Conservation (phyloP, 2,329 filamentous ascomycete species). For the Phoma herbarum region DNA sequence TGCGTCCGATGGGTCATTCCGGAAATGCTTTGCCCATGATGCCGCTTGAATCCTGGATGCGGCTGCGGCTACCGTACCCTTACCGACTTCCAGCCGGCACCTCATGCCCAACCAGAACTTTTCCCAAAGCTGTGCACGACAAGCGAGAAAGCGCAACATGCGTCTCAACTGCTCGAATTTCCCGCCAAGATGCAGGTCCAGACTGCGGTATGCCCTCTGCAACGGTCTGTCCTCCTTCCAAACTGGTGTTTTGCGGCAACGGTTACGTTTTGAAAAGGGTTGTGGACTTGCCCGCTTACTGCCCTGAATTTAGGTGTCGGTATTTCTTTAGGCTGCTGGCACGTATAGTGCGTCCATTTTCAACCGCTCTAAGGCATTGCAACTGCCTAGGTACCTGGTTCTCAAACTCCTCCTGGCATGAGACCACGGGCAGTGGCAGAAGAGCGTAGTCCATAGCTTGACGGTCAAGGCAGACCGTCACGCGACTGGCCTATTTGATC, state of each 20-base stretch:
- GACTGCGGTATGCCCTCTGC: not conserved
- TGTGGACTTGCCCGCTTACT: not conserved
- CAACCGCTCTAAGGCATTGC: not conserved
- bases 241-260: not conserved
- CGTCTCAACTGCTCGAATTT: not conserved
- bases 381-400: not conserved
- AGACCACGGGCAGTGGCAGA: not conserved
- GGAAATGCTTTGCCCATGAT: not conserved
- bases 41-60: not conserved
- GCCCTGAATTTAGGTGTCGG: not conserved
- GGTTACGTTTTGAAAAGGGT: not conserved
- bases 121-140: not conserved
- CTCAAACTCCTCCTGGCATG: not conserved
- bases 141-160: not conserved
- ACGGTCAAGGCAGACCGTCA: not conserved
- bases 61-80: not conserved
- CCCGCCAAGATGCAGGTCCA: not conserved
- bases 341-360: not conserved
- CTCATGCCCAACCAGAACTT: not conserved
- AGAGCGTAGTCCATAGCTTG: not conserved
- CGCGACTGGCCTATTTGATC: not conserved
- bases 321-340: not conserved
- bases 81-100: not conserved
- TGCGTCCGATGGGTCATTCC: not conserved
- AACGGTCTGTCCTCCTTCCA: not conserved